Base-by-base conservation (phyloP, 208 protist species). In the Leishmania amazonensis region DNA sequence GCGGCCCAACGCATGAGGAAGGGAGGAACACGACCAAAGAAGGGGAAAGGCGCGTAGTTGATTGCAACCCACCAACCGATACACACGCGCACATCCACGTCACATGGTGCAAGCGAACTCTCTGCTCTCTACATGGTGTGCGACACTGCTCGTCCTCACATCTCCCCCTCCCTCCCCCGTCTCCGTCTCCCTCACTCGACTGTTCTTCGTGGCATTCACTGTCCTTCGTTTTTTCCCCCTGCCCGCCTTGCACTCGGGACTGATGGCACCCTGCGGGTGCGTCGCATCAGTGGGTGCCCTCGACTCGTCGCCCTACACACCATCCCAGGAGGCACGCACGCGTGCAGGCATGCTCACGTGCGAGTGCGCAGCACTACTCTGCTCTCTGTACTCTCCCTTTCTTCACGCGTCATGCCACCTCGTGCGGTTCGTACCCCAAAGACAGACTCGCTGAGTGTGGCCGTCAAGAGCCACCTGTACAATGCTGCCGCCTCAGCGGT, bases 381-480 rank as follows among this genome's bases (percentile, higher is more conserved):
- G 21, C 42, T 24, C 42, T 11, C 42, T 73, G 15, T 49, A 28
- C 65, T 60, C n/a, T 45, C 15, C 15, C 1, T 75, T 4, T 60
- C 72, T n/a, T 42, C 49, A 3, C 1, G 71, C 21, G 31, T 53
- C 21, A 85, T 85, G 82, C 82, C 82, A 19, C 78, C 82, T n/a
- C 82, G 82, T 64, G 67, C 62, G 19, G 65, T 40, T n/a, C 73
- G 78, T 19, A 47, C 51, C 31, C 54, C 53, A 1, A 85, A 81
- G 38, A 82, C 62, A 38, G 54, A 79, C 74, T 85, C 82, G 28
- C 65, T 85, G 24, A 42, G 64, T 31, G 72, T 82, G 7, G 82
- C 82, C 21, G 65, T 72, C 42, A 84, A 83, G 83, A 81, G 45
- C 15, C 79, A 80, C 45, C 71, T 89, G 21, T 53, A 24, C 60